phyloP scores from a whole-genome alignment of 2,329 filamentous ascomycete genomes.

The Reticulascus tulasneorum region DNA sequence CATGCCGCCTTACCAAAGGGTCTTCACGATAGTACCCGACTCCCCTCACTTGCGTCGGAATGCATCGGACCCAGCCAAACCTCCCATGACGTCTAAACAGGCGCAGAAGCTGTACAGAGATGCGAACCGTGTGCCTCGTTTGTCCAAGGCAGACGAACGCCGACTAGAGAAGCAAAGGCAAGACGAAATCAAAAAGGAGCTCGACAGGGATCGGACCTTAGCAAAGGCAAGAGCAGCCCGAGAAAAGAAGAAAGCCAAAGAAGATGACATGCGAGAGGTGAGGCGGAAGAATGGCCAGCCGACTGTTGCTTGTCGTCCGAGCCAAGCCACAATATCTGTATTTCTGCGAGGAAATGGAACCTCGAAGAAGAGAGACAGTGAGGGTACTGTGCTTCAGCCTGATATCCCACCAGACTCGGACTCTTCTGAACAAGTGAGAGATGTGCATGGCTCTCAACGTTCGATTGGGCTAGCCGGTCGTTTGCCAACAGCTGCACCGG shows the following conservation, averaged over 20 bases:
- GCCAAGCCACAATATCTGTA: conserved; percentile 52
- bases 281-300: conserved; percentile 51
- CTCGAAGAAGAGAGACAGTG: conserved; percentile 24
- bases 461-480: too few relatives aligned
- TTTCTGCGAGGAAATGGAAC: conserved; percentile 41
- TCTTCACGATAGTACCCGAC: too few relatives aligned
- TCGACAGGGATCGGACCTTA: conserved; percentile 45
- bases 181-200: conserved; percentile 51
- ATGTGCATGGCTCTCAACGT: too few relatives aligned
- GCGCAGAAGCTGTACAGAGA: conserved; percentile 33
- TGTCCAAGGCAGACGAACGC: conserved; percentile 40
- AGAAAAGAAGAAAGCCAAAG: conserved; percentile 54
- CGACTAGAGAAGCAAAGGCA: conserved; percentile 35
- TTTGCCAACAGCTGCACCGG: too few relatives aligned
- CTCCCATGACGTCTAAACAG: conserved; percentile 39
- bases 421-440: too few relatives aligned
- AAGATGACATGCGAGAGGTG: conserved; percentile 42
- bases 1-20: too few relatives aligned
- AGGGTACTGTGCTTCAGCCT: too few relatives aligned
- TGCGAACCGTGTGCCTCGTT: conserved; percentile 30
- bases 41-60: too few relatives aligned
- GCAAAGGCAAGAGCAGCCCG: conserved; percentile 44
- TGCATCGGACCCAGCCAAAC: conserved; percentile 15
- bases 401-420: too few relatives aligned
- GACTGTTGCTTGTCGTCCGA: conserved; percentile 49